These are phyloP conservation scores for Naganishia vishniacii DNA, from an alignment of 768 basidiomycete species.

Conservation along the genomic window DNA sequence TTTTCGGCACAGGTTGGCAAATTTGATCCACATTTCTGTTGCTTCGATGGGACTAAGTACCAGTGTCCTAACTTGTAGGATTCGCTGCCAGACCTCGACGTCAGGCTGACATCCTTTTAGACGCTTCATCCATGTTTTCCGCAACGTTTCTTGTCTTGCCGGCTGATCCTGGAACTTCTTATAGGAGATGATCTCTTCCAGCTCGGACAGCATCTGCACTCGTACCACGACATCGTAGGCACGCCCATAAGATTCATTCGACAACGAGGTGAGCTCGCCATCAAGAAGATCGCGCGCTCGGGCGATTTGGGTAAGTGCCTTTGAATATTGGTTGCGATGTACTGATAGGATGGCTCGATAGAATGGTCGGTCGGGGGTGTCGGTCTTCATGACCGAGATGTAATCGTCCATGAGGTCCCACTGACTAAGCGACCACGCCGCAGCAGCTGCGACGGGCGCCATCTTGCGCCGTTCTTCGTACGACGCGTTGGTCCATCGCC, in stretches of 20 bases:
- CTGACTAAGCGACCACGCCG: slow-evolving; percentile 91
- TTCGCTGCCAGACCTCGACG: slow-evolving; percentile 97
- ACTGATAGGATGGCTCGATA: slow-evolving; percentile 93
- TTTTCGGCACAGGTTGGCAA: slow-evolving; percentile 94
- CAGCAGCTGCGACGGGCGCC: slow-evolving; percentile 93
- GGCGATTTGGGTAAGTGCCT: slow-evolving; percentile 80
- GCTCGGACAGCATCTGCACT: slow-evolving; percentile 94
- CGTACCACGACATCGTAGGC: slow-evolving; percentile 96
- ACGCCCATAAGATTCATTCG: slow-evolving; percentile 93
- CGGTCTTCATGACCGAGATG: slow-evolving; percentile 82
- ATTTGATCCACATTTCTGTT: slow-evolving; percentile 97
- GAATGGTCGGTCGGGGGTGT: slow-evolving; percentile 90
- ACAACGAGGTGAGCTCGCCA: slow-evolving; percentile 81
- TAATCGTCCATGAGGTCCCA: slow-evolving; percentile 99
- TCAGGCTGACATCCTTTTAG: slow-evolving; percentile 94
- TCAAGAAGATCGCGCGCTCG: slow-evolving; percentile 88
- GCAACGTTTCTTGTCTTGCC: slow-evolving; percentile 80
- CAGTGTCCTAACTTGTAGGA: slow-evolving; percentile 88
- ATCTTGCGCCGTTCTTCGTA: slow-evolving; percentile 82
- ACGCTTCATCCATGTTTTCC: slow-evolving; percentile 97
- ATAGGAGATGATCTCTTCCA: slow-evolving; percentile 94
- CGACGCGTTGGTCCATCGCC: slow-evolving; percentile 75
- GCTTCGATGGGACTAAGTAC: slow-evolving; percentile 90
- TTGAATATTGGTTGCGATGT: slow-evolving; percentile 91
- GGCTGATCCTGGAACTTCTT: slow-evolving; percentile 91